These are phyloP conservation scores for Arthroderma uncinatum DNA, from an alignment of 2,329 filamentous ascomycete species.

Conservation along the genomic window DNA sequence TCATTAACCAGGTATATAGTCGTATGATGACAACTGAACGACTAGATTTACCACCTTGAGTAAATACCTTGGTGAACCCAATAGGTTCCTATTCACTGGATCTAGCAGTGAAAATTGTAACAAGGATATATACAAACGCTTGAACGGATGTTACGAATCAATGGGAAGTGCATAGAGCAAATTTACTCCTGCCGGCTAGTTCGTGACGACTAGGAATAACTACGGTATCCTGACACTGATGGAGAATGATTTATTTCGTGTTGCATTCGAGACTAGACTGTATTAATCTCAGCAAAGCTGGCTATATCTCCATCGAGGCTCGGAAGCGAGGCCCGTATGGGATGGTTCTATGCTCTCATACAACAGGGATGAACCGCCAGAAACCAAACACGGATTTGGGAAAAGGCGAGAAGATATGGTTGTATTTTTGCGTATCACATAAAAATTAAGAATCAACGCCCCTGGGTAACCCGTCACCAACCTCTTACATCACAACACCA, in stretches of 20 bases:
- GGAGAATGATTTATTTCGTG: not conserved
- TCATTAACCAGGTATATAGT: not conserved
- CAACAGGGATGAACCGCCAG: constrained; percentile 1
- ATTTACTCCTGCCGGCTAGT: no score
- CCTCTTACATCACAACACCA: constrained; percentile 95
- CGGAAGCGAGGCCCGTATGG: constrained; percentile 1
- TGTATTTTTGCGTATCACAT: constrained; percentile 15
- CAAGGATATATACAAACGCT: not conserved
- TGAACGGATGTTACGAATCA: not conserved
- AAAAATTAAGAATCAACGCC: constrained; percentile 14
- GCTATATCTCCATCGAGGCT: constrained; percentile 2
- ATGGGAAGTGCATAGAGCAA: no score
- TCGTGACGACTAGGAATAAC: not conserved
- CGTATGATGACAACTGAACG: no score
- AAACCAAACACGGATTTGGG: not conserved
- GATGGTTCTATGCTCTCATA: not conserved
- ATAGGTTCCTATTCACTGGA: no score
- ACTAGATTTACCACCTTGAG: no score
- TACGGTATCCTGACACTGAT: not conserved
- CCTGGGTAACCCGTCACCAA: constrained; percentile 1
- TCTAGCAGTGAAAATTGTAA: no score
- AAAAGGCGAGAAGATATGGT: constrained; percentile 8
- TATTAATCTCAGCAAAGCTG: not conserved
- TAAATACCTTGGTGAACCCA: no score
- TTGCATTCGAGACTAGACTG: not conserved